These are phyloP conservation scores for Volutella citrinella DNA, from an alignment of 2,329 filamentous ascomycete species.

Conservation along the genomic window DNA sequence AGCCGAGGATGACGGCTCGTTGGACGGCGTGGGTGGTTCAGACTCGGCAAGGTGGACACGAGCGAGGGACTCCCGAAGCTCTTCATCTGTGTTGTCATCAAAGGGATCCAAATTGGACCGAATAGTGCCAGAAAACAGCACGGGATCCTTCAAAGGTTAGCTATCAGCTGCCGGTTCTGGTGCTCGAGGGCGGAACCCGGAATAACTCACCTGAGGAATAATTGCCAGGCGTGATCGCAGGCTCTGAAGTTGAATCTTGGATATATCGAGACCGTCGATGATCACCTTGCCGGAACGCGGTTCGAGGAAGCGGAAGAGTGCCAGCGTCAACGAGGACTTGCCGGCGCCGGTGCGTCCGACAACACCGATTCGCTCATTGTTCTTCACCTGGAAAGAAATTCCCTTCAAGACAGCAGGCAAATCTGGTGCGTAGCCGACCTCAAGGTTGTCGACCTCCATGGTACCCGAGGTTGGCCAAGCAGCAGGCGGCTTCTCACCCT, in stretches of 20 bases:
- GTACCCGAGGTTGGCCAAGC: constrained; percentile 73
- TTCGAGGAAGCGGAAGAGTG: constrained; percentile 76
- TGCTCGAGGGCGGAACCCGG: neutral
- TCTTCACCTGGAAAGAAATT: constrained; percentile 62
- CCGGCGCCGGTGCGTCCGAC: constrained; percentile 76
- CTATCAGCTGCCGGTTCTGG: constrained; percentile 1
- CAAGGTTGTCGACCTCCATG: constrained; percentile 70
- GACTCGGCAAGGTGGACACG: constrained; percentile 65
- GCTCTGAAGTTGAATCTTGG: constrained; percentile 66
- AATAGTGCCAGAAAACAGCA: constrained; percentile 77
- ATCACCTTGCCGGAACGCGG: constrained; percentile 61
- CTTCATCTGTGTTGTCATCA: constrained; percentile 63
- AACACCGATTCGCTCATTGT: constrained; percentile 70
- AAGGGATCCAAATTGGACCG: constrained; percentile 77
- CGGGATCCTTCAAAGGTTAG: constrained; percentile 57
- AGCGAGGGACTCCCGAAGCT: constrained; percentile 66
- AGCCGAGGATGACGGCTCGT: constrained; percentile 36
- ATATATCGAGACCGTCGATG: constrained; percentile 74
- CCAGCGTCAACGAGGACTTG: constrained; percentile 72
- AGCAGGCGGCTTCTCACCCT: constrained; percentile 59
- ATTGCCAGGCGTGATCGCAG: constrained; percentile 74
- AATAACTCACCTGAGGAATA: constrained; percentile 58
- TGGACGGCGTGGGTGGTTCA: constrained; percentile 35
- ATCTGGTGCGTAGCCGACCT: constrained; percentile 69
- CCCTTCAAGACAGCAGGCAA: constrained; percentile 69